Percentiles rank a stretch among this genome's conserved stretches.
These are phyloP conservation scores for Ceraceosorus bombacis DNA, from an alignment of 1,284 basidiomycete genomes.

Conservation along the genomic window DNA sequence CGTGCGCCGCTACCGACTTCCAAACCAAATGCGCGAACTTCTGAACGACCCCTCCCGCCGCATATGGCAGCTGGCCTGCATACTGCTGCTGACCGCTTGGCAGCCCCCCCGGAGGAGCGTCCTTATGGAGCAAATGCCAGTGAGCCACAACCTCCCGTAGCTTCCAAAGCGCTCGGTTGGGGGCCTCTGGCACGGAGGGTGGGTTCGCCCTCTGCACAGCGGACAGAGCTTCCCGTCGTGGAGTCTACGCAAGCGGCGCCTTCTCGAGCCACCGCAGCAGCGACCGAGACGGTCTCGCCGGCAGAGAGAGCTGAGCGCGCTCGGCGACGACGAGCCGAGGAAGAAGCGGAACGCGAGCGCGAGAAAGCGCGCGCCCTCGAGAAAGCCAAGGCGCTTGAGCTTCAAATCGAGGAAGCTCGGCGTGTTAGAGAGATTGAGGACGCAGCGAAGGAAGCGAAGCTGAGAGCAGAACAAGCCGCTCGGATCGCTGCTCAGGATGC, in stretches of 20 bases:
- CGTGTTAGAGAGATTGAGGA: conserved; percentile 1
- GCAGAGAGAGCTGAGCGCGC: conserved; percentile 31
- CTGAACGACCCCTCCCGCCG: conserved; percentile 19
- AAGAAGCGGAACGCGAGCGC: conserved; percentile 31
- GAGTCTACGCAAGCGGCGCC: neutral
- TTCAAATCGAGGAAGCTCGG: conserved; percentile 23
- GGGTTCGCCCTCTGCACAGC: no score
- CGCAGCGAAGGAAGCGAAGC: conserved; percentile 24
- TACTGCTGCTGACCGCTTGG: neutral
- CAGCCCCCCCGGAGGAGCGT: neutral
- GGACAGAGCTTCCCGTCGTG: no score
- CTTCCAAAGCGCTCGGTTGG: no score
- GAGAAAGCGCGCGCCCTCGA: conserved; percentile 39
- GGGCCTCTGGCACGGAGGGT: no score
- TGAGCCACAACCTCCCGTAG: no score
- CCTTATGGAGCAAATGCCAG: no score
- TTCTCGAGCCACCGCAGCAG: conserved; percentile 4
- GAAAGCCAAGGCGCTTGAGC: conserved; percentile 40
- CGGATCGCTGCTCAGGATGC: neutral
- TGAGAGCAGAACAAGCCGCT: conserved; percentile 14
- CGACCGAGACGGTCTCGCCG: conserved; percentile 34
- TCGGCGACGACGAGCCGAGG: conserved; percentile 40
- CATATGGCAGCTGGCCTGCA: conserved; percentile 18
- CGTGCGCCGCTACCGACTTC: neutral
- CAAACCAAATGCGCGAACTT: neutral